phyloP scores from a whole-genome alignment of 1,284 basidiomycete genomes.

The Sporisorium exsertum region DNA sequence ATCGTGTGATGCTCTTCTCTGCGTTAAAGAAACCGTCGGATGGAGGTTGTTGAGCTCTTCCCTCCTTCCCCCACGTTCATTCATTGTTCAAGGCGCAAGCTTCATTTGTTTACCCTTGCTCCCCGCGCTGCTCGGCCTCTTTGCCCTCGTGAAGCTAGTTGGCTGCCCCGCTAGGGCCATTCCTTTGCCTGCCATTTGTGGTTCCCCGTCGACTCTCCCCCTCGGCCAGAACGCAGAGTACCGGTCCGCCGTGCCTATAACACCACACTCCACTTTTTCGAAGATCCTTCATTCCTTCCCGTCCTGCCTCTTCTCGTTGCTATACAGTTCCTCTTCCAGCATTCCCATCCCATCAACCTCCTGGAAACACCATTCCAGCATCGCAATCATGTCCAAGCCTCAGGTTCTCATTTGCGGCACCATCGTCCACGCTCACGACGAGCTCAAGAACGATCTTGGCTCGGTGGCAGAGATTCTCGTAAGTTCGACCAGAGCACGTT shows the following conservation, averaged over 20 bases:
- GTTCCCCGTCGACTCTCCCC: no score
- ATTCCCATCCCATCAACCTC: neutral
- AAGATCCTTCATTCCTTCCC: neutral
- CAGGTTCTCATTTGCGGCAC: conserved; percentile 58
- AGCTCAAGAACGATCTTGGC: conserved; percentile 53
- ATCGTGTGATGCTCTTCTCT: neutral
- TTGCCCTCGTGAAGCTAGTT: no score
- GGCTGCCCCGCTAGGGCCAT: neutral
- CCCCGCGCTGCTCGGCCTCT: neutral
- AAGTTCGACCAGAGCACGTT: conserved; percentile 68
- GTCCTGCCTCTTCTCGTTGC: neutral
- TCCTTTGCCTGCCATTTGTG: neutral
- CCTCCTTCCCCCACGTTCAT: neutral
- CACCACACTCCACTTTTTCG: neutral
- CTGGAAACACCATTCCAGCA: neutral
- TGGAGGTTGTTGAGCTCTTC: neutral
- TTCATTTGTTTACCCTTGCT: neutral
- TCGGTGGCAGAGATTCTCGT: conserved; percentile 47
- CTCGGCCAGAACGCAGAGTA: neutral
- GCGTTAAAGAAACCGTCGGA: conserved; percentile 4
- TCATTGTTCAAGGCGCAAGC: neutral
- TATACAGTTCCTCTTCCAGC: neutral
- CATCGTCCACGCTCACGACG: conserved; percentile 54
- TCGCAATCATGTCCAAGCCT: conserved; percentile 49
- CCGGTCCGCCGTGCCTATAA: conserved; percentile 5